Base-by-base conservation (phyloP, 2,329 filamentous ascomycete genomes). In the Aspergillus neoniger region DNA sequence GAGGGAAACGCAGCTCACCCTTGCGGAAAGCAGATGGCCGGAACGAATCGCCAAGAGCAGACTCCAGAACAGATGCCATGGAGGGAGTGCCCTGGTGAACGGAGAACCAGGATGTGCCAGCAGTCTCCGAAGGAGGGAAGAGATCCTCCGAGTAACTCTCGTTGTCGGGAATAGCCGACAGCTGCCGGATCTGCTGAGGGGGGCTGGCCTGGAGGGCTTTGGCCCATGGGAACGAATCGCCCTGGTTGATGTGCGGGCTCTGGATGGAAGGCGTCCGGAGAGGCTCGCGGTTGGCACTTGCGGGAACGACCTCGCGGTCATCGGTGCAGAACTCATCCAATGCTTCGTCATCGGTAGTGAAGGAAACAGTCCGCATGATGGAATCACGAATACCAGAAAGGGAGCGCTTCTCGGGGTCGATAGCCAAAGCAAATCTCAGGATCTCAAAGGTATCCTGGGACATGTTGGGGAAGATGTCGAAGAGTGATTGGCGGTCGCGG, bases 381-480 rank as follows among this genome's bases (percentile, higher is more conserved):
- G 91, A 91, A 55, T 91, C 86, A 67, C 91, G 91, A 62, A 92
- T 88, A 62, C 86, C 91, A 32, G 85, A 81, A 52, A 99, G 82
- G 36, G 93, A 96, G 58, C 95, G 90, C 82, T 92, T 96, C 76
- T 85, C 86, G 10, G 95, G 95, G 73, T 99, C 94, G 68, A 99
- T 80, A 70, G 91, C 91, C 86, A 99, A 86, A 76, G 91, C 96
- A 78, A 96, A 86, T 55, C 89, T 87, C 77, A 99, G 87, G 67
- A 99, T 91, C 77, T 97, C 92, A 72, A 91, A 99, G 0, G 95
- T 97, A 77, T 99, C 95, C 76, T 96, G 92, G 53, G 94, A 98
- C 94, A 99, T 96, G 77, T 91, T 93, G 41, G 95, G 93, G 77
- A 99, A 99, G 70, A 98, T 91, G 76, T 99, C 95, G 75, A 99